Evolutionary conservation across 2,329 filamentous ascomycete genomes (phyloP).

Genomic region (Cordyceps javanica): DNA sequence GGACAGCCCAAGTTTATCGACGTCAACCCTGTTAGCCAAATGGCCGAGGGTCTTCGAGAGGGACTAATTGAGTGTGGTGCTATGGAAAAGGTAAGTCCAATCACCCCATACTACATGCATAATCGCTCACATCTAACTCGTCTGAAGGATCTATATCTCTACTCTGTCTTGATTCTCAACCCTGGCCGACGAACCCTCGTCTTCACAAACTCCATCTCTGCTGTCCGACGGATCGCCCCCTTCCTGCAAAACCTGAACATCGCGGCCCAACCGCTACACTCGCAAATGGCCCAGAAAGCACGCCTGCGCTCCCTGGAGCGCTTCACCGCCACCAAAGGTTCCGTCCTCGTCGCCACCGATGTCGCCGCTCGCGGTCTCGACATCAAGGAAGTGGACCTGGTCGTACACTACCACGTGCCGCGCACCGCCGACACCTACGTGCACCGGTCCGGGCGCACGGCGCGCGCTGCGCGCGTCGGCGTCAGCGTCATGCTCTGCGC

Average conservation of each 20-base stretch:
- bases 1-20: slow-evolving; percentile 87
- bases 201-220: slow-evolving; percentile 93
- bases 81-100: slow-evolving; percentile 70
- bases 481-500: slow-evolving; percentile 83
- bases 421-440: slow-evolving; percentile 90
- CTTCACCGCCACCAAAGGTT: slow-evolving; percentile 63
- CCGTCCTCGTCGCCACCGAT: slow-evolving; percentile 83
- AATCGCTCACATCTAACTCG: slow-evolving; percentile 15
- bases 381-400: slow-evolving; percentile 80
- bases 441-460: slow-evolving; percentile 89
- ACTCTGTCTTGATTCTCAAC: slow-evolving; percentile 78
- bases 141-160: slow-evolving; percentile 77
- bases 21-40: slow-evolving; percentile 80
- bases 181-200: slow-evolving; percentile 75
- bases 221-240: slow-evolving; percentile 78
- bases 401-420: slow-evolving; percentile 93
- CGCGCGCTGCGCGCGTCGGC: slow-evolving; percentile 71
- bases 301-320: slow-evolving; percentile 87
- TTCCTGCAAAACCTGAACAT: slow-evolving; percentile 78
- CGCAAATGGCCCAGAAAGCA: slow-evolving; percentile 92
- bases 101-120: background rate
- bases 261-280: slow-evolving; percentile 74
- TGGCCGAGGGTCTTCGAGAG: slow-evolving; percentile 81
- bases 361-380: slow-evolving; percentile 91
- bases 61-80: slow-evolving; percentile 87